Conservation (phyloP, 768 basidiomycete species). For the Trametes elegans region DNA sequence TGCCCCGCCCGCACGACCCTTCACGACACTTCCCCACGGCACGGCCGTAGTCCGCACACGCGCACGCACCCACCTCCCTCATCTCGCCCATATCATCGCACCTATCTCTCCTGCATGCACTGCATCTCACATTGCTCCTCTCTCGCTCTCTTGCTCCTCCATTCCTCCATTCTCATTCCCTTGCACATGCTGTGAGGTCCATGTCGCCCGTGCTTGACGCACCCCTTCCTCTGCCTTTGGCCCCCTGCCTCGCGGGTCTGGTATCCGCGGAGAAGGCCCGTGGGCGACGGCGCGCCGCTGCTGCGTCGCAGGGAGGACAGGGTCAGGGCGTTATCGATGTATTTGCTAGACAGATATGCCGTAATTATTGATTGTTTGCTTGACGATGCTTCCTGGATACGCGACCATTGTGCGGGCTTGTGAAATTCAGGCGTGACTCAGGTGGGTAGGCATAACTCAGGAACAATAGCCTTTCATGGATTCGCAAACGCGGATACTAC, state of each 20-base stretch:
- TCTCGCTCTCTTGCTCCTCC: background rate
- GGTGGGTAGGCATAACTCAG: too few species aligned
- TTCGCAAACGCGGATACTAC: too few species aligned
- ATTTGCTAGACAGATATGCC: constrained; percentile 13
- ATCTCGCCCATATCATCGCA: background rate
- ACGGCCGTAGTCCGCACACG: background rate
- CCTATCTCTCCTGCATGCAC: background rate
- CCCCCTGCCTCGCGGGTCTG: background rate
- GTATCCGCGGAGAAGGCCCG: constrained; percentile 9
- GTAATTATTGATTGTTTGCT: background rate
- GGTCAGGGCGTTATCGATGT: background rate
- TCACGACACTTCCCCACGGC: background rate
- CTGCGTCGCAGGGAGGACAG: constrained; percentile 10
- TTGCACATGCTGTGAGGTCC: too few species aligned
- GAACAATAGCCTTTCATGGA: too few species aligned
- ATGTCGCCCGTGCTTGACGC: constrained; percentile 17
- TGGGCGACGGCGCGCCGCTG: constrained; percentile 9
- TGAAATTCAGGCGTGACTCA: too few species aligned
- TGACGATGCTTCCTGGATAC: too few species aligned
- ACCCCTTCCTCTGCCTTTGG: constrained; percentile 9
- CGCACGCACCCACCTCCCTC: background rate
- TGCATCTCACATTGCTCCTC: background rate
- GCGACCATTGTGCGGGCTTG: background rate
- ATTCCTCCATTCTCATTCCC: background rate
- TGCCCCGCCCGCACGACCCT: background rate